Evolutionary conservation across 2,329 filamentous ascomycete species (phyloP).

Genomic region (Diatrype stigma): DNA sequence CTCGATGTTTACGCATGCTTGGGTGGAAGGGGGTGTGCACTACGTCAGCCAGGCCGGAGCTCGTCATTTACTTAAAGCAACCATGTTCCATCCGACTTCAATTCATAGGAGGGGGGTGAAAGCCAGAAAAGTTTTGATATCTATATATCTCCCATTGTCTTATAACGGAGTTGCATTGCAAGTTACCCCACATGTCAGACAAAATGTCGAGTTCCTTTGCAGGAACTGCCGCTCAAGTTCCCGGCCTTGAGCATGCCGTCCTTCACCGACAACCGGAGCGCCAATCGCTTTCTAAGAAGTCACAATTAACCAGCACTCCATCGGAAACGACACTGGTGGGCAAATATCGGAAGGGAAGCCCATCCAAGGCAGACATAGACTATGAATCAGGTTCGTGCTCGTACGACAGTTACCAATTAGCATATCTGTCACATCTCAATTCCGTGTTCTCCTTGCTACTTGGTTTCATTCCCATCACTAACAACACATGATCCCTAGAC

Average conservation of each 20-base stretch:
- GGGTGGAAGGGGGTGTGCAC: not conserved
- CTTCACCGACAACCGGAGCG: not conserved
- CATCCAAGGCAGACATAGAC: not conserved
- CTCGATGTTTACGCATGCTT: not conserved
- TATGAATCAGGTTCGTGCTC: slow-evolving; percentile 11
- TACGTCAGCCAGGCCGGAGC: not conserved
- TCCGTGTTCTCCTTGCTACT: not conserved
- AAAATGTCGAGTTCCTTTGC: not conserved
- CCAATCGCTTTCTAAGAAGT: not conserved
- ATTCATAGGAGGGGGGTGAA: too few relatives aligned
- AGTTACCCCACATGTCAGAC: too few relatives aligned
- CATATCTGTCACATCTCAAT: not conserved
- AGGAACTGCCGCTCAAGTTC: not conserved
- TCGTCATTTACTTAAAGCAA: too few relatives aligned
- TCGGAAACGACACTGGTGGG: slow-evolving; percentile 19
- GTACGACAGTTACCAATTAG: not conserved
- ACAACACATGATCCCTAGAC: not conserved
- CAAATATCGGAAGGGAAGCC: not conserved
- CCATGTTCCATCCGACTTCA: too few relatives aligned
- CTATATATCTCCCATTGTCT: too few relatives aligned
- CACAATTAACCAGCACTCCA: slow-evolving; percentile 11
- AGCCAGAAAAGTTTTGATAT: too few relatives aligned
- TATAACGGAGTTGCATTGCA: too few relatives aligned
- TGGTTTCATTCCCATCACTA: not conserved
- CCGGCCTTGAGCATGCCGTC: not conserved